Evolutionary conservation across 345 rosid species (phyloP), one percentile per base, ranked within the genome.

Genomic region (Geranium rotundifolium): DNA sequence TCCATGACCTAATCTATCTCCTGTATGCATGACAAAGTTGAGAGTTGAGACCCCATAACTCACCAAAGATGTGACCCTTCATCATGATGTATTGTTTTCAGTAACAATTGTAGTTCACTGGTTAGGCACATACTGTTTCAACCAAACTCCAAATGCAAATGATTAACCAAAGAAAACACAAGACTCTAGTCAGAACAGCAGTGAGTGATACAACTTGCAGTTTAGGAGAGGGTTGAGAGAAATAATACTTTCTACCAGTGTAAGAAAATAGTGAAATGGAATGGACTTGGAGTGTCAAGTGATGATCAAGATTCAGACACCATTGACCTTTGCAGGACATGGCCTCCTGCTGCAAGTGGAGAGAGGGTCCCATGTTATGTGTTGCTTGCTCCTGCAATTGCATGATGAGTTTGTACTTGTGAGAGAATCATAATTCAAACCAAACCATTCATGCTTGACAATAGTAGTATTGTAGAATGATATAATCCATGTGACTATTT

Each of bases 291-390:
- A 19, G n/a, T 64, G 20, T 10, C 9, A 56, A 20, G 58, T 46
- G 46, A 56, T 64, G 39, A 56, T 34, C 19, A 31, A 64, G 60
- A 55, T 64, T 64, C 41, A 41, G 67, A 64, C 67, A 56, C 67
- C 54, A 30, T 34, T 17, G 52, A 64, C 41, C 34, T 19, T 16
- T 46, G 57, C 57, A 17, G 57, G 19, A 17, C 19, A 55, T 55
- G 57, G 57, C 57, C 54, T 37, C 19, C 67, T 55, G 55, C n/a
- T 20, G 29, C 34, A 14, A 56, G 67, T 58, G 50, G 59, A 18
- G 41, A 52, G 17, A 55, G 67, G 67, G 67, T 52, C 67, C 67
- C 67, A 29, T 18, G 17, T 2, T 27, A 34, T 46, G 59, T 19
- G 50, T 49, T 17, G 34, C 56, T 46, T 23, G 27, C 27, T 23